Conservation (phyloP, 495 filamentous ascomycete species). For the Annulohypoxylon stygium region DNA sequence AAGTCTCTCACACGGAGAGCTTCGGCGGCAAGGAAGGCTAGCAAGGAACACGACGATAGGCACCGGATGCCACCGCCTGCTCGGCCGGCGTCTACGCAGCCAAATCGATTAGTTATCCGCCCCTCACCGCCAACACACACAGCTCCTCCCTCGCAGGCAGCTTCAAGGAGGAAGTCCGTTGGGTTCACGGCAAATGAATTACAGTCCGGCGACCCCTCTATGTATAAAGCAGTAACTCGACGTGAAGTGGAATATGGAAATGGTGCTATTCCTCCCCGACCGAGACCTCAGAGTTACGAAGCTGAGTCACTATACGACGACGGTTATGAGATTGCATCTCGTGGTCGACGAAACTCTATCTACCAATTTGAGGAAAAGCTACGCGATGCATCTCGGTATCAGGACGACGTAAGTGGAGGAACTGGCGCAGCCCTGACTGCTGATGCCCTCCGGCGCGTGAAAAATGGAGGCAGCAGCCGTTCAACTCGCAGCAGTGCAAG, state of each 20-base stretch:
- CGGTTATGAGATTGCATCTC: slow-evolving; percentile 42
- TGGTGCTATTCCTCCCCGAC: slow-evolving; percentile 41
- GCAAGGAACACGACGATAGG: slow-evolving; percentile 55
- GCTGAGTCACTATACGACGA: slow-evolving; percentile 44
- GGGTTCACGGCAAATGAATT: slow-evolving; percentile 55
- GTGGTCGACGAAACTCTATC: slow-evolving; percentile 48
- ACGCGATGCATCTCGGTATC: slow-evolving; percentile 61
- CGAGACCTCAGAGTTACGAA: slow-evolving; percentile 45
- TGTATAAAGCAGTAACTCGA: slow-evolving; percentile 54
- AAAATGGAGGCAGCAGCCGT: slow-evolving; percentile 62
- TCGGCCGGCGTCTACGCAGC: slow-evolving; percentile 57
- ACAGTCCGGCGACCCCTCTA: slow-evolving; percentile 39
- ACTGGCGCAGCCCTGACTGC: slow-evolving; percentile 61
- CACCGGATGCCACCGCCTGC: slow-evolving; percentile 58
- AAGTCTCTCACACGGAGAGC: slow-evolving; percentile 52
- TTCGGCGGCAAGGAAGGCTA: slow-evolving; percentile 55
- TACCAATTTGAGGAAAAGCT: slow-evolving; percentile 65
- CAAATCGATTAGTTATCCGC: slow-evolving; percentile 52
- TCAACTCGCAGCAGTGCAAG: slow-evolving; percentile 66
- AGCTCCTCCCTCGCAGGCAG: slow-evolving; percentile 43
- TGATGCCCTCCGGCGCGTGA: slow-evolving; percentile 62
- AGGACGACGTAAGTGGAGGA: slow-evolving; percentile 63
- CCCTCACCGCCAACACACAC: slow-evolving; percentile 51
- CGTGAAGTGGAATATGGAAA: slow-evolving; percentile 51
- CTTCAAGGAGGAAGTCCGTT: slow-evolving; percentile 49